These are phyloP conservation scores for Lipomyces sp. DNA, from an alignment of 805 yeast genomes.

Conservation along the genomic window DNA sequence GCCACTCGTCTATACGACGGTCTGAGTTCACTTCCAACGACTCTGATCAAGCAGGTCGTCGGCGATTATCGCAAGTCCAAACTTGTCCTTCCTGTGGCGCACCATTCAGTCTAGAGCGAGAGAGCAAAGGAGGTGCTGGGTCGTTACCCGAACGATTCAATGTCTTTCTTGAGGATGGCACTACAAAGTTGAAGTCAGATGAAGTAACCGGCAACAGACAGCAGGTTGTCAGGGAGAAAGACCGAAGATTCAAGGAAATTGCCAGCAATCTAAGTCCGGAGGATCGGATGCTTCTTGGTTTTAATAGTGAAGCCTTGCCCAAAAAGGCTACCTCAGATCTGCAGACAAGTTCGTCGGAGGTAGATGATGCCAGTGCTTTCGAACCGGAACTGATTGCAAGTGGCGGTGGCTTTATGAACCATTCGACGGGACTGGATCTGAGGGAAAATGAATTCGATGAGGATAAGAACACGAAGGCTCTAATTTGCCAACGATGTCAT, in stretches of 20 bases:
- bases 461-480: not conserved
- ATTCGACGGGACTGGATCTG: not conserved
- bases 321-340: not conserved
- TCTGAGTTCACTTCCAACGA: not conserved
- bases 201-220: not conserved
- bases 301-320: not conserved
- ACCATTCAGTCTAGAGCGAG: not conserved
- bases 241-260: not conserved
- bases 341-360: not conserved
- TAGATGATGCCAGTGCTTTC: not conserved
- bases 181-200: not conserved
- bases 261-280: not conserved
- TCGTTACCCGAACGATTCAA: not conserved
- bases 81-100: conserved; percentile 10
- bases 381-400: not conserved
- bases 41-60: not conserved
- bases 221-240: not conserved
- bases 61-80: not conserved
- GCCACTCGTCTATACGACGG: not conserved
- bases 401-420: not conserved
- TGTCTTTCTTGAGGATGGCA: not conserved
- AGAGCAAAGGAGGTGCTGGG: not conserved
- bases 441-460: not conserved
- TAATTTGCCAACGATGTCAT: conserved; percentile 26
- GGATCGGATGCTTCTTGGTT: not conserved